Evolutionary conservation across 768 basidiomycete species (phyloP), one percentile per base, ranked within the genome.

Genomic region (Suillus discolor): DNA sequence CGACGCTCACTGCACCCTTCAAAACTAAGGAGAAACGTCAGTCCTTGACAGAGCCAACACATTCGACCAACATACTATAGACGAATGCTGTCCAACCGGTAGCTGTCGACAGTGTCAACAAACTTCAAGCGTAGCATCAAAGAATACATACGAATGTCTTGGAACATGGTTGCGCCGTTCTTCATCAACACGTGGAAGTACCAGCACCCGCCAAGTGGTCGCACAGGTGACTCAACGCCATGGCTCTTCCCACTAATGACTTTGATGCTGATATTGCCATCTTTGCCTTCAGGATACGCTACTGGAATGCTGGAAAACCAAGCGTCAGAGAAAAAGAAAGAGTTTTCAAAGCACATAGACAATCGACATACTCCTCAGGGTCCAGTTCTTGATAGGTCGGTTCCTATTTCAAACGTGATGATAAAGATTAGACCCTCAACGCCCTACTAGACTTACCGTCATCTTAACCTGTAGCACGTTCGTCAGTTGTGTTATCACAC

Each of bases 201-300:
- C 93, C 94, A 96, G 77, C 95, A 96, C 6, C 96, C 96, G 15
- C 96, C 96, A 0, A 96, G 84, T 0, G 94, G 94, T 57, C 91
- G 82, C 28, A 99, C 96, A 34, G 95, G 95, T 2, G 94, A 96
- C 72, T 91, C 90, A 16, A 88, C 83, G 15, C 92, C 94, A 69
- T 96, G 87, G 66, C 93, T 92, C 74, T 89, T 90, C 6, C 97
- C 97, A 68, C 92, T 94, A 69, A 98, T 93, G 47, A 99, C 90
- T 72, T 87, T 93, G 71, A 97, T 83, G 68, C 83, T 85, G 41
- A 90, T 80, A 15, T 85, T 83, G 6, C 92, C 92, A 49, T 90
- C 84, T 3, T 79, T 77, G 13, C 92, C 92, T 62, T 84, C 79
- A 2, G 93, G 93, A 72, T 87, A 91, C 12, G 90, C 91, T 15